Evolutionary conservation across 1,284 basidiomycete genomes (phyloP), one percentile per base, ranked within the genome.

Genomic region (Trichosporon asahii): DNA sequence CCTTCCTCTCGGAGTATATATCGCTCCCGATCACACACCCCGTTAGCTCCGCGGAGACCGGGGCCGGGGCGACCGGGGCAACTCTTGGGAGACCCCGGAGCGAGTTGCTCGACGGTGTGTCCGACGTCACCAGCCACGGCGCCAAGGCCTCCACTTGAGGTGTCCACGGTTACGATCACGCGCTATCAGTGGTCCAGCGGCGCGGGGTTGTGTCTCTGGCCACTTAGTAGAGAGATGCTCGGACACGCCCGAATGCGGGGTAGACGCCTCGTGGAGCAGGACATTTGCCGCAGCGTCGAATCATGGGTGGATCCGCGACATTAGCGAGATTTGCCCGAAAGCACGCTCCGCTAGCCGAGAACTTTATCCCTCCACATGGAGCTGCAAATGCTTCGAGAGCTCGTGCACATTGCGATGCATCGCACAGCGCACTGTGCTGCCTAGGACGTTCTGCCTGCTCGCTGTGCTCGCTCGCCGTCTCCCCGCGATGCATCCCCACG

Each of bases 271-370:
- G 9, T 25, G 53, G 8, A 29, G 23, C 35, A 11, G 55, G 49
- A 18, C 49, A n/a, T 9, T 25, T 27, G 55, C 55, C 55, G 55
- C 25, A 31, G 55, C 55, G 55, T 60, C 55, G 55, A 60, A 60
- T 60, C 25, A 31, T 7, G 18, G 15, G 55, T 31, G 25, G 55
- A 27, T 18, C 12, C 27, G 55, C 55, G 35, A 31, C 27, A 27
- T 60, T 60, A 60, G 55, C 55, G 55, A 60, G 55, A 31, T 60
- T 60, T 60, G 55, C 18, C 55, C 55, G 55, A 60, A 60, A 4
- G 12, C 9, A 29, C 12, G 2, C 27, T 8, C 55, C 27, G 55
- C 55, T 60, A 60, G 55, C 55, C 55, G 55, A 60, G 55, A 23
- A 25, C 21, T 3, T n/a, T n/a, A 8, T 9, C 18, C 18, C 18